Conservation (phyloP, 257 asterid species). For the Jasminum sambac region DNA sequence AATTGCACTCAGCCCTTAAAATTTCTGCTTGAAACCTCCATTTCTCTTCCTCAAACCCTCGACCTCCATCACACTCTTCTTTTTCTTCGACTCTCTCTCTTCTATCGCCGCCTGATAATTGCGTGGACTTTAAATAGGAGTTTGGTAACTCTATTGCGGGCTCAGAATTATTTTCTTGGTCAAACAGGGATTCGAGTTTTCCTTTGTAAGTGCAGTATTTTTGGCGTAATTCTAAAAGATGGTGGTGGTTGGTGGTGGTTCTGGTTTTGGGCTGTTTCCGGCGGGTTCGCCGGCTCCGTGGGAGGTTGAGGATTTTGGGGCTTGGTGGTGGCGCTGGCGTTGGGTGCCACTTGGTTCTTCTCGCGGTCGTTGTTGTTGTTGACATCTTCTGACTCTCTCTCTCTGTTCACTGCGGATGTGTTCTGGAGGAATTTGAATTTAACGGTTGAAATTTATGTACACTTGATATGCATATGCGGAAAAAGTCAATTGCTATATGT, state of each 20-base stretch:
- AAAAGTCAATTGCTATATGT: background rate
- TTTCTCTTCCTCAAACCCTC: conserved; percentile 52
- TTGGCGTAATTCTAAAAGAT: conserved; percentile 32
- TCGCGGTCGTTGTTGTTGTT: conserved; percentile 28
- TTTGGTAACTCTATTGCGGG: conserved; percentile 30
- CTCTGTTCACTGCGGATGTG: conserved; percentile 1
- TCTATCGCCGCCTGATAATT: conserved; percentile 26
- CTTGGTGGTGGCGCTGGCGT: conserved; percentile 72
- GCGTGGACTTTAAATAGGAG: conserved; percentile 22
- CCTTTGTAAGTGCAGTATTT: conserved; percentile 31
- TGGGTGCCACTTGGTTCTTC: conserved; percentile 67
- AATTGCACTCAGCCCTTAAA: conserved; percentile 77
- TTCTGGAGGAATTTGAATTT: conserved; percentile 35
- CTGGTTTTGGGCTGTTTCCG: conserved; percentile 43
- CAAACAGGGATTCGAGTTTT: conserved; percentile 48
- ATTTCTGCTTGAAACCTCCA: conserved; percentile 92
- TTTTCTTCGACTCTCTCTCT: conserved; percentile 55
- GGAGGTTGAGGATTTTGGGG: conserved; percentile 79
- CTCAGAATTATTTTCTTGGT: conserved; percentile 42
- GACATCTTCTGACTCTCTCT: conserved; percentile 18
- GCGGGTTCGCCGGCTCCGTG: conserved; percentile 56
- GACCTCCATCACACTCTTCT: conserved; percentile 20
- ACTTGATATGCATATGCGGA: background rate
- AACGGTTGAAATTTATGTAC: conserved; percentile 28
- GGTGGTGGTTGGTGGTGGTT: conserved; percentile 24